Evolutionary conservation across 225 moss, liverwort and hornwort species (phyloP).

Genomic region (Marchantia paleacea): DNA sequence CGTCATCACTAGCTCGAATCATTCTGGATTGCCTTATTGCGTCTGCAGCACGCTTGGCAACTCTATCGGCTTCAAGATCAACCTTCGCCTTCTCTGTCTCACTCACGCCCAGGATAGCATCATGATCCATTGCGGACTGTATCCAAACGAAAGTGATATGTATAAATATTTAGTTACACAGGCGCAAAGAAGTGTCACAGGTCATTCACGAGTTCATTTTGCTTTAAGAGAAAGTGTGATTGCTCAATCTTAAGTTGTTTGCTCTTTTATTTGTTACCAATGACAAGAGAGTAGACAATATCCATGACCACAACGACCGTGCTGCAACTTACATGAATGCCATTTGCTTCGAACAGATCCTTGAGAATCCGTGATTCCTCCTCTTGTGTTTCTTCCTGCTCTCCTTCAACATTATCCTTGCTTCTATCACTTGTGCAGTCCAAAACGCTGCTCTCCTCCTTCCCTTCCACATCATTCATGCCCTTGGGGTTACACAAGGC

Average conservation of each 20-base stretch:
- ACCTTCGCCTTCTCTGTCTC: slow-evolving; percentile 70
- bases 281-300: neutral
- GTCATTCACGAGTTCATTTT: neutral
- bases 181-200: neutral
- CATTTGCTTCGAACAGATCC: slow-evolving; percentile 82
- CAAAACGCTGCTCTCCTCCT: neutral
- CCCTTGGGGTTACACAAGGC: neutral
- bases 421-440: slow-evolving; percentile 29
- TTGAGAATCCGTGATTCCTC: slow-evolving; percentile 81
- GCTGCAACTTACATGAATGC: slow-evolving; percentile 71
- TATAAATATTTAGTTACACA: neutral
- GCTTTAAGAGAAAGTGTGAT: neutral
- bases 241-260: neutral
- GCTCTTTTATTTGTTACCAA: neutral
- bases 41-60: slow-evolving; percentile 80
- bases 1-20: slow-evolving; percentile 60
- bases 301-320: neutral
- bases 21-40: slow-evolving; percentile 78
- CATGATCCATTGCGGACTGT: slow-evolving; percentile 99
- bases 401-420: slow-evolving; percentile 30
- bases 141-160: neutral
- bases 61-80: slow-evolving; percentile 76
- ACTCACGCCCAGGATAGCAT: slow-evolving; percentile 83
- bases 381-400: slow-evolving; percentile 56
- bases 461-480: slow-evolving; percentile 10